Evolutionary conservation across 2,329 filamentous ascomycete genomes (phyloP).

Genomic region (Aspergillus sclerotialis): DNA sequence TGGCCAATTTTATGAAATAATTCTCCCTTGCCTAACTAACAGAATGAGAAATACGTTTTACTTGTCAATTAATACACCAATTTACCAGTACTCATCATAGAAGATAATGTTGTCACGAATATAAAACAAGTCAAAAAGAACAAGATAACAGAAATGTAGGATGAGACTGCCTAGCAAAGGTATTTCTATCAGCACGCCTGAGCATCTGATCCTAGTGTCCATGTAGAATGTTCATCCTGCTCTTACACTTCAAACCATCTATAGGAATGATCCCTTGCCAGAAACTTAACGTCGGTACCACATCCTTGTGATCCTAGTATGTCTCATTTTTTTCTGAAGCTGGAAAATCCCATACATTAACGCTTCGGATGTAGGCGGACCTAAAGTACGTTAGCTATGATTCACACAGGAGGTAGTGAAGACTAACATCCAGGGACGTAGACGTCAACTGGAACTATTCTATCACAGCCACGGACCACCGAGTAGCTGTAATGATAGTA

Average conservation of each 20-base stretch:
- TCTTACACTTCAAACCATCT: neutral
- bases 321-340: constrained; percentile 70
- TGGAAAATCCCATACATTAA: constrained; percentile 66
- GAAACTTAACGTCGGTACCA: constrained; percentile 47
- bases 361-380: constrained; percentile 49
- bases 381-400: constrained; percentile 18
- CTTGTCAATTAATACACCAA: too few species aligned
- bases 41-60: too few species aligned
- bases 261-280: neutral
- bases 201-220: too few species aligned
- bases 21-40: too few species aligned
- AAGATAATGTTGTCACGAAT: too few species aligned
- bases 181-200: too few species aligned
- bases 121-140: too few species aligned
- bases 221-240: too few species aligned
- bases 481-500: constrained; percentile 87
- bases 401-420: constrained; percentile 14
- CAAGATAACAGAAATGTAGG: too few species aligned
- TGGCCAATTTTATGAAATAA: too few species aligned
- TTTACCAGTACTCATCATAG: too few species aligned
- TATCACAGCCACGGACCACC: constrained; percentile 68
- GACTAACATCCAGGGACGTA: constrained; percentile 75
- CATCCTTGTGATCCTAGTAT: constrained; percentile 50
- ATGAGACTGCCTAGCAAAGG: too few species aligned
- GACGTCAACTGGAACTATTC: constrained; percentile 76